Percentiles rank a stretch among this genome's conserved stretches.
Conservation (phyloP, 1,284 basidiomycete genomes). For the Athelia psychrophila region DNA sequence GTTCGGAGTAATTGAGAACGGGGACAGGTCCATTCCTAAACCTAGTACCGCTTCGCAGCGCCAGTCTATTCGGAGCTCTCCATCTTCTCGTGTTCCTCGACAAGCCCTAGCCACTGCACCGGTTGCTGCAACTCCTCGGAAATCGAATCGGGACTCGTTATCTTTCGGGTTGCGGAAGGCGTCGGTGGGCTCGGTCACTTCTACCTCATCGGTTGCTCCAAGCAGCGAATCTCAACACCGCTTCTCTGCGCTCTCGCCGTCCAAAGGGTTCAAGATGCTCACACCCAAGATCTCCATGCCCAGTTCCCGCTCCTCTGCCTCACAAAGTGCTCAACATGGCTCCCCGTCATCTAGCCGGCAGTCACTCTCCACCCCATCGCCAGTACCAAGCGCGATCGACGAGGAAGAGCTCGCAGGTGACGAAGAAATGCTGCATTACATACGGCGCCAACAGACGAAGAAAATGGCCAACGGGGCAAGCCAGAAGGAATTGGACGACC, state of each 20-base stretch:
- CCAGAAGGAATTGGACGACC: constrained; percentile 84
- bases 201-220: constrained; percentile 50
- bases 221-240: constrained; percentile 48
- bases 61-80: constrained; percentile 57
- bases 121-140: constrained; percentile 51
- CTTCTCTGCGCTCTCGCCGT: constrained; percentile 78
- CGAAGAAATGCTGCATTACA: constrained; percentile 96
- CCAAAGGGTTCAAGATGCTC: constrained; percentile 76
- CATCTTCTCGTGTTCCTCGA: constrained; percentile 64
- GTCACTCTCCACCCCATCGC: constrained; percentile 79
- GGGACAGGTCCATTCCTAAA: constrained; percentile 41
- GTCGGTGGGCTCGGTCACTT: constrained; percentile 73
- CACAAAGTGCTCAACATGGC: constrained; percentile 50
- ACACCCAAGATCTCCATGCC: constrained; percentile 72
- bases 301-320: constrained; percentile 46
- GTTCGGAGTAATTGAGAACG: constrained; percentile 74
- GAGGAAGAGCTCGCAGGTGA: constrained; percentile 93
- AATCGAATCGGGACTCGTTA: constrained; percentile 70
- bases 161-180: constrained; percentile 77
- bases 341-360: constrained; percentile 75
- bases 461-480: constrained; percentile 81
- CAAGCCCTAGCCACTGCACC: constrained; percentile 53
- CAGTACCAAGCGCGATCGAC: constrained; percentile 68
- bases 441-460: constrained; percentile 86
- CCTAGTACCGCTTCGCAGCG: constrained; percentile 35